Conservation (phyloP, 306 rosid species). For the Boehmeria nivea region DNA sequence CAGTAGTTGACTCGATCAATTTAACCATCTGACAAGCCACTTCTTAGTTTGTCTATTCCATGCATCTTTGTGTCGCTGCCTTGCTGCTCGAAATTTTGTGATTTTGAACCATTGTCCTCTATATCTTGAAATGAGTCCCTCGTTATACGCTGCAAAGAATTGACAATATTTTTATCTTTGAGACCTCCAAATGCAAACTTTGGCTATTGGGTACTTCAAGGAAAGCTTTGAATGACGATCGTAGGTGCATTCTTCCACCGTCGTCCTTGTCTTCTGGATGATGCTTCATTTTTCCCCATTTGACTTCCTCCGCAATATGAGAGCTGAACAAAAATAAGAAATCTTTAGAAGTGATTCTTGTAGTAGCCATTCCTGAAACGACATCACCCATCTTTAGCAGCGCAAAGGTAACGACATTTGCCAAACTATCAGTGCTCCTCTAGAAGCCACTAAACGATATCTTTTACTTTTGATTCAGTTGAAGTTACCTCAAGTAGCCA, state of each 20-base stretch:
- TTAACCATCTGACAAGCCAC: constrained; percentile 80
- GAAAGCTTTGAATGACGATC: constrained; percentile 71
- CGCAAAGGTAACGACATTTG: constrained; percentile 71
- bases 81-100: constrained; percentile 16
- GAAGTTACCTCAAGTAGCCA: constrained; percentile 76
- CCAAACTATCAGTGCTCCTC: constrained; percentile 76
- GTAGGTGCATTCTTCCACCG: constrained; percentile 63
- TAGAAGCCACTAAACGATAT: constrained; percentile 64
- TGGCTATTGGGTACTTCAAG: constrained; percentile 63
- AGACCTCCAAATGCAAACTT: constrained; percentile 74
- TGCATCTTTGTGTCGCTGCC: constrained; percentile 28
- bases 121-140: constrained; percentile 49
- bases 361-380: constrained; percentile 73
- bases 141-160: constrained; percentile 68
- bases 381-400: constrained; percentile 57
- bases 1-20: constrained; percentile 75
- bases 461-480: constrained; percentile 63
- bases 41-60: constrained; percentile 51
- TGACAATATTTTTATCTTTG: constrained; percentile 75
- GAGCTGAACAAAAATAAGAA: constrained; percentile 87
- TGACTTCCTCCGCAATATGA: constrained; percentile 59
- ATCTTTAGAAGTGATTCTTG: constrained; percentile 52
- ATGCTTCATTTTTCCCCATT: constrained; percentile 87
- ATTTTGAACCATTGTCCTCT: constrained; percentile 32
- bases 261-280: constrained; percentile 70